Conservation (phyloP, 495 filamentous ascomycete genomes). For the Aspergillus ostianus region DNA sequence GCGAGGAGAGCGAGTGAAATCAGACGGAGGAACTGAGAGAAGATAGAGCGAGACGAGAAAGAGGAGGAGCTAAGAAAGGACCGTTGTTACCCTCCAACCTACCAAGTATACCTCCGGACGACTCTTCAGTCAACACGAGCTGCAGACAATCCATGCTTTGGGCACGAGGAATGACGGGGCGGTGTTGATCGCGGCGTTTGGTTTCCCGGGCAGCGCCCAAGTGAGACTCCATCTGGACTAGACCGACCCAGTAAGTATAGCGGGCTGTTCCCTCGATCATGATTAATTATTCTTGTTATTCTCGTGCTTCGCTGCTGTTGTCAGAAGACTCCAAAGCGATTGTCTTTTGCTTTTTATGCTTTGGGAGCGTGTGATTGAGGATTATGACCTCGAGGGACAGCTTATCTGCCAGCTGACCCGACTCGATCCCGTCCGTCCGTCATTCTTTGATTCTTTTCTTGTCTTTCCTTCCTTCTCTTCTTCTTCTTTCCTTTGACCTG, state of each 20-base stretch:
- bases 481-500: not conserved
- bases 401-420: not conserved
- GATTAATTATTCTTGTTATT: not conserved
- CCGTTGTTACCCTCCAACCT: too few relatives aligned
- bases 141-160: not conserved
- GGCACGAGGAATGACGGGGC: constrained; percentile 3
- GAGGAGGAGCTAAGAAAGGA: too few relatives aligned
- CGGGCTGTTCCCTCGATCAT: not conserved
- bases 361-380: not conserved
- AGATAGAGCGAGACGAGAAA: too few relatives aligned
- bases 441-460: not conserved
- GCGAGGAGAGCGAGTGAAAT: too few relatives aligned
- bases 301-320: not conserved
- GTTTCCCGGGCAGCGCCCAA: constrained; percentile 31
- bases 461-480: not conserved
- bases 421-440: not conserved
- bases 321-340: not conserved
- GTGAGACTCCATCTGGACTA: not conserved
- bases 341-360: too few relatives aligned
- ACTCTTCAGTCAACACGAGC: too few relatives aligned
- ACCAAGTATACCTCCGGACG: too few relatives aligned
- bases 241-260: not conserved
- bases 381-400: not conserved
- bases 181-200: constrained; percentile 12
- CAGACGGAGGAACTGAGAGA: too few relatives aligned